These are phyloP conservation scores for Fusarium sublunatum DNA, from an alignment of 2,329 filamentous ascomycete species.

Conservation along the genomic window DNA sequence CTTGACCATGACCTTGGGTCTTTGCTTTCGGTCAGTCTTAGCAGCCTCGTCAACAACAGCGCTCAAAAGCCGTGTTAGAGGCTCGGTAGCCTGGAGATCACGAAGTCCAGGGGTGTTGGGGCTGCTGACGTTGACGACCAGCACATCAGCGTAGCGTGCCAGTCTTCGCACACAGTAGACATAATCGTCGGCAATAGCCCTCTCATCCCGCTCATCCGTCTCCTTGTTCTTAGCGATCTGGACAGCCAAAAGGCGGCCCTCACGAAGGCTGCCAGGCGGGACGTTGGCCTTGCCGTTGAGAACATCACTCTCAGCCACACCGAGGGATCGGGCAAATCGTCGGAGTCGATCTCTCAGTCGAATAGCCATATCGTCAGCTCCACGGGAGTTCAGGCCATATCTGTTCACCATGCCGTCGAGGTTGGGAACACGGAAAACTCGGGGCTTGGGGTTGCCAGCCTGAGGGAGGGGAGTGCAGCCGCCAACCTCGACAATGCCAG, in stretches of 20 bases:
- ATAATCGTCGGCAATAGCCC: conserved; percentile 83
- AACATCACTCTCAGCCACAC: conserved; percentile 77
- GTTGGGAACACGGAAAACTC: conserved; percentile 86
- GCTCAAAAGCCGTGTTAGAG: conserved; percentile 81
- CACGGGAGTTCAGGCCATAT: conserved; percentile 93
- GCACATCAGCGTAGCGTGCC: conserved; percentile 88
- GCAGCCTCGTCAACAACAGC: conserved; percentile 85
- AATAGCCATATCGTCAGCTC: conserved; percentile 87
- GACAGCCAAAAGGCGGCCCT: conserved; percentile 84
- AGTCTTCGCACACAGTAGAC: conserved; percentile 88
- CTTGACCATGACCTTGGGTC: conserved; percentile 89
- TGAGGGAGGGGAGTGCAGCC: conserved; percentile 91
- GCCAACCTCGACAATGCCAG: conserved; percentile 90
- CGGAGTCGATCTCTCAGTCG: conserved; percentile 81
- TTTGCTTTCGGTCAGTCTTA: conserved; percentile 73
- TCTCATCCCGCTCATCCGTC: conserved; percentile 85
- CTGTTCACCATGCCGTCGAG: conserved; percentile 93
- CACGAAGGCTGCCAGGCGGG: conserved; percentile 81
- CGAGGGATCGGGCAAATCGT: conserved; percentile 77
- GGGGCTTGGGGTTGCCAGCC: conserved; percentile 84
- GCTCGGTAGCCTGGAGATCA: conserved; percentile 85
- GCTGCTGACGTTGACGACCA: conserved; percentile 98
- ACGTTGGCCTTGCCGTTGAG: conserved; percentile 81
- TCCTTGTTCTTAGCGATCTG: conserved; percentile 98
- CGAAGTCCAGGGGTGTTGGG: conserved; percentile 95